A percentile compares a stretch with the other conserved stretches of the same genome.
Conservation (phyloP, 805 yeast species). For the Cyberlindnera veronae region DNA sequence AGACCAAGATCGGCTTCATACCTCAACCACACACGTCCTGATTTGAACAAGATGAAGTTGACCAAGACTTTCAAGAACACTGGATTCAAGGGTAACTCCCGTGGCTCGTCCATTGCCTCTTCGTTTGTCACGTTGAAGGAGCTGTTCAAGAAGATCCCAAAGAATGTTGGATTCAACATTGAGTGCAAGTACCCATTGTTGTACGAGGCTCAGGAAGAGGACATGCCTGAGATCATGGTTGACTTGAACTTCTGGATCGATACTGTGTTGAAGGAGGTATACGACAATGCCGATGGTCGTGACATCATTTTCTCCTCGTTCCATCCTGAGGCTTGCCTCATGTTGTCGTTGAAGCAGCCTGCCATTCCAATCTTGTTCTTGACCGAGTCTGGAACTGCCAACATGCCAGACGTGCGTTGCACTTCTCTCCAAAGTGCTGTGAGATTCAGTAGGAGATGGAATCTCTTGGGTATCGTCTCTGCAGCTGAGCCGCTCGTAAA, state of each 20-base stretch:
- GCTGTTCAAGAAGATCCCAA: slow-evolving; percentile 76
- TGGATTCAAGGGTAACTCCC: slow-evolving; percentile 87
- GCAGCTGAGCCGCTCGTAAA: slow-evolving; percentile 84
- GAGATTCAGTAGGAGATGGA: slow-evolving; percentile 88
- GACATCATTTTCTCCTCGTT: slow-evolving; percentile 89
- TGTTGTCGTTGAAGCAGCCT: slow-evolving; percentile 88
- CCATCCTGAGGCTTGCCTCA: slow-evolving; percentile 88
- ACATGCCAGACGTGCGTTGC: slow-evolving; percentile 90
- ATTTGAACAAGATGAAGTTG: slow-evolving; percentile 64
- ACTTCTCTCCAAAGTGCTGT: slow-evolving; percentile 86
- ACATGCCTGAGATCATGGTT: slow-evolving; percentile 78
- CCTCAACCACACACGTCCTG: slow-evolving; percentile 8
- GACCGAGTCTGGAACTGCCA: slow-evolving; percentile 81
- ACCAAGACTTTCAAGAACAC: slow-evolving; percentile 86
- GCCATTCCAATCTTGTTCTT: slow-evolving; percentile 85
- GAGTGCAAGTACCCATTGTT: slow-evolving; percentile 95
- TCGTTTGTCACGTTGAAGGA: slow-evolving; percentile 87
- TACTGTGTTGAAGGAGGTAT: slow-evolving; percentile 75
- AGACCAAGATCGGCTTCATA: slow-evolving; percentile 28
- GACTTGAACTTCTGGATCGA: slow-evolving; percentile 89
- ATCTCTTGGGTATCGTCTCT: slow-evolving; percentile 83
- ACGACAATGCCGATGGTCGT: slow-evolving; percentile 72
- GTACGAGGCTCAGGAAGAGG: slow-evolving; percentile 86
- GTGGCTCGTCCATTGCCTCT: slow-evolving; percentile 88
- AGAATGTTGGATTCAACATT: slow-evolving; percentile 85